Evolutionary conservation across 192 early-diverging fungal genomes (phyloP).

Genomic region (Podila horticola): DNA sequence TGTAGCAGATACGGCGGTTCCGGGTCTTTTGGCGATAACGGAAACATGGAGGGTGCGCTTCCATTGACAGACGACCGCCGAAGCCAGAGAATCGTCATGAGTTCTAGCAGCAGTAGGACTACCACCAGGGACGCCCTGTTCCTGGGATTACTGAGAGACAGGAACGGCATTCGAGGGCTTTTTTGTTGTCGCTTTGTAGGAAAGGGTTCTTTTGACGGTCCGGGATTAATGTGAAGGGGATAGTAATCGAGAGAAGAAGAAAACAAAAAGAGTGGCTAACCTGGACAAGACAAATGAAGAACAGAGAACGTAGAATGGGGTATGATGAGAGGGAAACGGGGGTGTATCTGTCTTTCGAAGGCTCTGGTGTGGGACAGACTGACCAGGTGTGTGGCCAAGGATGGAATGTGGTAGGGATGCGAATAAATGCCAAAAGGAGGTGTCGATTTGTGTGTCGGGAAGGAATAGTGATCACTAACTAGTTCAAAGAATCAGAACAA

Average conservation of each 20-base stretch:
- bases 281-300: too few species aligned
- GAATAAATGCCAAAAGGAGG: slow-evolving; percentile 27
- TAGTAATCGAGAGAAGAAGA: not conserved
- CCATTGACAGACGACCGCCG: slow-evolving; percentile 2
- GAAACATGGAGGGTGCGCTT: not conserved
- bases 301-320: not conserved
- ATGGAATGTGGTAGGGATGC: slow-evolving; percentile 45
- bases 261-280: not conserved
- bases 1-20: not conserved
- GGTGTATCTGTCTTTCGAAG: not conserved
- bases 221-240: not conserved
- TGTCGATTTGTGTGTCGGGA: not conserved
- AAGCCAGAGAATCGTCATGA: slow-evolving; percentile 35
- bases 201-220: not conserved
- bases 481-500: too few species aligned
- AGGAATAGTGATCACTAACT: too few species aligned
- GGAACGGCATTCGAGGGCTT: slow-evolving; percentile 18
- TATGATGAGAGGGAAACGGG: not conserved
- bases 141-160: slow-evolving; percentile 25
- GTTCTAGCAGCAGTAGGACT: slow-evolving; percentile 18
- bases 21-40: not conserved
- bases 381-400: slow-evolving; percentile 8
- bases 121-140: slow-evolving; percentile 22
- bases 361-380: not conserved
- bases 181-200: not conserved